Conservation (phyloP, 768 basidiomycete species). For the Suillus placidus region DNA sequence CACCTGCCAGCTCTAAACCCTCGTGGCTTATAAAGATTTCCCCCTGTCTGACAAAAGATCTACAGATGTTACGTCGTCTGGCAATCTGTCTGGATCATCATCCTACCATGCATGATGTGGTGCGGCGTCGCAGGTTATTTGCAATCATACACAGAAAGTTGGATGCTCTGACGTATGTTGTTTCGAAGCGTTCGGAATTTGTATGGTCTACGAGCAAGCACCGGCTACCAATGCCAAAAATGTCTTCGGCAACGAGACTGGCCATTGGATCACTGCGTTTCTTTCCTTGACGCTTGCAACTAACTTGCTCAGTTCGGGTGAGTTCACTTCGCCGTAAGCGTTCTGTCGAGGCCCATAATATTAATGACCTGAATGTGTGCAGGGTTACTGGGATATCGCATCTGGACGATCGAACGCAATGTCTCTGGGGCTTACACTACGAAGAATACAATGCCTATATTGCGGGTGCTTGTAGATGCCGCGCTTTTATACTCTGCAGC, state of each 20-base stretch:
- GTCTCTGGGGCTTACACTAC: not conserved
- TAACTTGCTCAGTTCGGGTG: constrained; percentile 3
- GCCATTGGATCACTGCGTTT: constrained; percentile 6
- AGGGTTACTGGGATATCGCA: constrained; percentile 11
- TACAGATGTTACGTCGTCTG: constrained; percentile 13
- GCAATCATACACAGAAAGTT: not conserved
- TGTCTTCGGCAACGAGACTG: constrained; percentile 9
- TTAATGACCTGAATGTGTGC: not conserved
- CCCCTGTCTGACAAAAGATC: constrained; percentile 10
- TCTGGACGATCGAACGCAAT: not conserved
- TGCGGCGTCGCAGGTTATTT: constrained; percentile 10
- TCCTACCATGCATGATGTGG: constrained; percentile 14
- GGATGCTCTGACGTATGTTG: not conserved
- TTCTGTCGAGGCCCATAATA: not conserved
- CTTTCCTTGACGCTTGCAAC: constrained; percentile 10
- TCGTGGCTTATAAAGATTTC: not conserved
- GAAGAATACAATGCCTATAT: not conserved
- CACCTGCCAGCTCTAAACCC: not conserved
- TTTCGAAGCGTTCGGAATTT: constrained; percentile 4
- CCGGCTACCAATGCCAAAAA: constrained; percentile 1
- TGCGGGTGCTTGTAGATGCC: not conserved
- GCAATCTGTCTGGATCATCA: constrained; percentile 16
- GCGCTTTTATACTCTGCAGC: not conserved
- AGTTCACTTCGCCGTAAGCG: not conserved
- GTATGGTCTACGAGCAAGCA: constrained; percentile 8